Percentiles rank a stretch among this genome's conserved stretches.
Evolutionary conservation across 2,329 filamentous ascomycete species (phyloP).

Genomic region (Dothiorella sarmentorum): DNA sequence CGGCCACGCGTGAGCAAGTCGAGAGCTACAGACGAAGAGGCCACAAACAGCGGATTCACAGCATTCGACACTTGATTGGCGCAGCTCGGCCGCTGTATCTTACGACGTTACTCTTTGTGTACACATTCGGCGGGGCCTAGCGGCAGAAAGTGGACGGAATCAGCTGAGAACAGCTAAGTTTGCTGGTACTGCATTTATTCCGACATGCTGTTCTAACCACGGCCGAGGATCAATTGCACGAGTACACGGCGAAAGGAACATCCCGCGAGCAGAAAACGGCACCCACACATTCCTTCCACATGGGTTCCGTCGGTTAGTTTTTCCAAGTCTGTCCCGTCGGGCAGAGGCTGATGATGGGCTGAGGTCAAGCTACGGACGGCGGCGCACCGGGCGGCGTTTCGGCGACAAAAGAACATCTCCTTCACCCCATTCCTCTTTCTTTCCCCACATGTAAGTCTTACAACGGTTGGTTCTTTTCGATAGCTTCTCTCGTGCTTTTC

Average conservation of each 20-base stretch:
- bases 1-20: background rate
- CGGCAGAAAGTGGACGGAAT: background rate
- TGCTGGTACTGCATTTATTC: constrained; percentile 14
- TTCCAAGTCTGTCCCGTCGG: background rate
- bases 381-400: constrained; percentile 1
- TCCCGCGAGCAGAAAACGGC: background rate
- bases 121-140: background rate
- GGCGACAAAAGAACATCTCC: constrained; percentile 6
- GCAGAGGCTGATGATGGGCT: constrained; percentile 14
- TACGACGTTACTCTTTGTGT: background rate
- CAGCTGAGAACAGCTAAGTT: constrained; percentile 20
- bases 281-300: background rate
- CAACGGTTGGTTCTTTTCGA: constrained; percentile 17
- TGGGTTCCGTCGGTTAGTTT: constrained; percentile 16
- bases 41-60: background rate
- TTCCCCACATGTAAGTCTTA: constrained; percentile 18
- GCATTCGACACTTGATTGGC: background rate
- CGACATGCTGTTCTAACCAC: constrained; percentile 17
- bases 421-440: background rate
- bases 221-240: constrained; percentile 10
- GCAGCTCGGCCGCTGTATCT: background rate
- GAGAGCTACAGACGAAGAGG: background rate
- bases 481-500: constrained; percentile 1
- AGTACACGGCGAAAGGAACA: constrained; percentile 6
- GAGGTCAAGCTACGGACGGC: constrained; percentile 8